Base-by-base conservation (phyloP, 345 rosid genomes). In the Citrus glauca region DNA sequence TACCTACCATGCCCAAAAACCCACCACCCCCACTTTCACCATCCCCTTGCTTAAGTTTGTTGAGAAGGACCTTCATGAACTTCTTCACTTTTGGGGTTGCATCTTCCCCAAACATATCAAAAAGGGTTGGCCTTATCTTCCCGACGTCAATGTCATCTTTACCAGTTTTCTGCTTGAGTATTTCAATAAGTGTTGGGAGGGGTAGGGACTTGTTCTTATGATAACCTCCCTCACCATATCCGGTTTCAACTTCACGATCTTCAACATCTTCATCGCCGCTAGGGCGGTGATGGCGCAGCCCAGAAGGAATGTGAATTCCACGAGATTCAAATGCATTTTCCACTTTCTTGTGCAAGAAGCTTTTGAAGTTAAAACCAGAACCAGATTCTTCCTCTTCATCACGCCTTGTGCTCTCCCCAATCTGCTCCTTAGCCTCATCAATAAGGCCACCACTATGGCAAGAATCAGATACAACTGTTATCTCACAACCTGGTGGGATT, bases 381-480 rank as follows among this genome's bases (percentile, higher is more conserved):
- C 60, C 67, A 30, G 87, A 81, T 68, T 85, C 90, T 33, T 85
- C 73, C 55, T 81, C 77, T 56, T 73, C 83, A 27, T 71, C 77
- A 0, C 35, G 81, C 82, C 79, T 90, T 7, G 92, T 90, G 89
- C 99, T 95, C 78, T 95, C 94, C 56, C 99, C 98, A 14, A 96
- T 94, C 81, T 96, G 98, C 85, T 96, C 99, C 66, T 93, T 91
- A 74, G 99, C 90, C 80, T 92, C 91, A 70, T 93, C 98, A 7
- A 95, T 93, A 56, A 95, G 93, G 6, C 99, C 99, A 8, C 98
- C 99, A 57, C 99, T 95, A 56, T 95, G 98, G 80, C 98, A 95
- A 62, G 99, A 92, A 79, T 95, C 99, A 17, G 98, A 92, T 45
- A 95, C 94, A 68, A 95, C 80, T 32, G 98, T 93, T 59, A 95